Conservation (phyloP, 2,329 filamentous ascomycete genomes). For the Colletotrichum sublineola region DNA sequence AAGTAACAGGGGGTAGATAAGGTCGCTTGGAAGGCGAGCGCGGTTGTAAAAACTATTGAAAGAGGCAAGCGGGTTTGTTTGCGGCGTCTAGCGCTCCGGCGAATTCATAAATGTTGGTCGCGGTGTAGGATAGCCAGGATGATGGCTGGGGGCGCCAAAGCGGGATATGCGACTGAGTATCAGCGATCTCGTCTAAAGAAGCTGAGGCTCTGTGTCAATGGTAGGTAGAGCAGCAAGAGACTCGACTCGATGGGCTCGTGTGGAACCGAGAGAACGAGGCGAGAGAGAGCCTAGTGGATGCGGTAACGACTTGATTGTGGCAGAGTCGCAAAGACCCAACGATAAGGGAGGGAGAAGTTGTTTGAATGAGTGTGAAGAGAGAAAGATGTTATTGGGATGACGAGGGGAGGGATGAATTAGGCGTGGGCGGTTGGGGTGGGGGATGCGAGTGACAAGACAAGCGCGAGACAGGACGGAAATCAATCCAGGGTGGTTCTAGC, state of each 20-base stretch:
- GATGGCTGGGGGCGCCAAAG: slow-evolving; percentile 15
- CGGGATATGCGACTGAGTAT: slow-evolving; percentile 34
- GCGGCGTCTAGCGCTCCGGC: slow-evolving; percentile 23
- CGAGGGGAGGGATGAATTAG: slow-evolving; percentile 25
- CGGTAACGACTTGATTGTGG: slow-evolving; percentile 31
- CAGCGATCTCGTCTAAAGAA: slow-evolving; percentile 27
- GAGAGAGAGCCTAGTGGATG: slow-evolving; percentile 30
- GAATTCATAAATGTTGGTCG: slow-evolving; percentile 14
- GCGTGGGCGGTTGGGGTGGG: slow-evolving; percentile 22
- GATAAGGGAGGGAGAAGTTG: slow-evolving; percentile 45
- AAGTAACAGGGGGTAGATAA: slow-evolving; percentile 12
- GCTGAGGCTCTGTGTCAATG: slow-evolving; percentile 8
- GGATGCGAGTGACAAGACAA: slow-evolving; percentile 27
- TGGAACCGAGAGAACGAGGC: slow-evolving; percentile 22
- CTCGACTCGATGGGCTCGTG: slow-evolving; percentile 25
- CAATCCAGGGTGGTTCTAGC: slow-evolving; percentile 10
- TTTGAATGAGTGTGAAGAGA: slow-evolving; percentile 35
- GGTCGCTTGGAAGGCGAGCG: background rate
- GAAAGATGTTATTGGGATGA: slow-evolving; percentile 34
- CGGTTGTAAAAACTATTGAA: background rate
- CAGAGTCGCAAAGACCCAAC: slow-evolving; percentile 28
- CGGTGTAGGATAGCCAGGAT: slow-evolving; percentile 18
- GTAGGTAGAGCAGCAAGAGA: background rate
- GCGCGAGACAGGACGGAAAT: slow-evolving; percentile 20
- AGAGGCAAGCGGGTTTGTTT: slow-evolving; percentile 6